Percentiles rank a stretch among this genome's conserved stretches.
These are phyloP conservation scores for Wickerhamiella dianesei DNA, from an alignment of 805 yeast genomes.

Conservation along the genomic window DNA sequence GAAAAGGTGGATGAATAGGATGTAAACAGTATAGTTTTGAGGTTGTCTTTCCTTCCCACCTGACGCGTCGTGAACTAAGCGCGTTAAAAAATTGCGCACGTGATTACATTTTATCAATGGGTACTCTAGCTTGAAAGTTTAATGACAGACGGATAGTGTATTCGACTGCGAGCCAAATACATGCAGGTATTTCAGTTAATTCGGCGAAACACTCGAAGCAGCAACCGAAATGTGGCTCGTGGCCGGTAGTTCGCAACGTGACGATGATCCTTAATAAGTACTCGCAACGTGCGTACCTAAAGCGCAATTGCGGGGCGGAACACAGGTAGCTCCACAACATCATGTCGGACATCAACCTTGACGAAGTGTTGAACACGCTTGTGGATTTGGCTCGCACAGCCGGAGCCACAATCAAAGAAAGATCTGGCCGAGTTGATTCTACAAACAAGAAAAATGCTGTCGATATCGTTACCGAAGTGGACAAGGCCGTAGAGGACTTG, in stretches of 20 bases:
- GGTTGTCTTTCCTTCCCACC: too few relatives aligned
- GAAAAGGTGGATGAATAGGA: too few relatives aligned
- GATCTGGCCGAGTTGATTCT: conserved; percentile 35
- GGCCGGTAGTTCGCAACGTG: background rate
- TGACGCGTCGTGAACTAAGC: too few relatives aligned
- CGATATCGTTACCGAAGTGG: conserved; percentile 49
- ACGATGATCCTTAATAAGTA: background rate
- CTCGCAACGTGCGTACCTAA: background rate
- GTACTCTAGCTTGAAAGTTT: too few relatives aligned
- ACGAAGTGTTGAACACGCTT: conserved; percentile 27
- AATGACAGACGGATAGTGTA: too few relatives aligned
- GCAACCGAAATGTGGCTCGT: too few relatives aligned
- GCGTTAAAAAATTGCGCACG: too few relatives aligned
- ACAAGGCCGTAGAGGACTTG: conserved; percentile 39
- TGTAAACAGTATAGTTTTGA: too few relatives aligned
- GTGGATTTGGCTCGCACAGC: conserved; percentile 32
- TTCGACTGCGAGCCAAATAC: too few relatives aligned
- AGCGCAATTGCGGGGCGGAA: background rate
- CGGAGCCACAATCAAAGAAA: conserved; percentile 37
- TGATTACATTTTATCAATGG: too few relatives aligned
- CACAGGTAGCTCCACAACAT: background rate
- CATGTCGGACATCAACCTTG: conserved; percentile 17
- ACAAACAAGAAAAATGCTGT: conserved; percentile 49
- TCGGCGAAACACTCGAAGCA: too few relatives aligned
- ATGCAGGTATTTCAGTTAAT: too few relatives aligned